A percentile compares a stretch with the other conserved stretches of the same genome.
phyloP scores from a whole-genome alignment of 2,329 filamentous ascomycete genomes.

The Clarireedia paspali region DNA sequence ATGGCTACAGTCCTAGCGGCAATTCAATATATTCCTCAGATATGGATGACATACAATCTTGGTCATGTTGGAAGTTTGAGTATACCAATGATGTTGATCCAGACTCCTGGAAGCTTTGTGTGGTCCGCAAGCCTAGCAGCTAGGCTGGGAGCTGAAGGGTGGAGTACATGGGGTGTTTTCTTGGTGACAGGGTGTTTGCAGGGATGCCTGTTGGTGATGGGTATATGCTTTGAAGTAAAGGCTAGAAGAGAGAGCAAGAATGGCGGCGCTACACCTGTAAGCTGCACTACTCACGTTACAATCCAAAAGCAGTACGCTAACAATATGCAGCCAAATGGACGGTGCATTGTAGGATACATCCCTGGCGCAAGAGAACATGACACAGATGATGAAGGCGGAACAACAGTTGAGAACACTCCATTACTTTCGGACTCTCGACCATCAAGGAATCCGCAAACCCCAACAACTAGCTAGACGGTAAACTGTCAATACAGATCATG shows the following conservation, averaged over 20 bases:
- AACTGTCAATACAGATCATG: too few species aligned
- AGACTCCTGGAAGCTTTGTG: slow-evolving; percentile 85
- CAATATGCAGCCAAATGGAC: slow-evolving; percentile 8
- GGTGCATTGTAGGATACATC: slow-evolving; percentile 13
- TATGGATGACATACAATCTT: slow-evolving; percentile 80
- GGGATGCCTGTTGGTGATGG: slow-evolving; percentile 72
- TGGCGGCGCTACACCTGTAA: slow-evolving; percentile 12
- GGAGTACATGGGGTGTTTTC: slow-evolving; percentile 94
- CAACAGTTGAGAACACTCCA: slow-evolving; percentile 11
- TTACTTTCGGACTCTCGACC: slow-evolving; percentile 3
- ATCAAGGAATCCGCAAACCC: neutral
- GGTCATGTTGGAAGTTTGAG: slow-evolving; percentile 86
- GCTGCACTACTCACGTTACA: neutral
- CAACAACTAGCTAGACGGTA: neutral
- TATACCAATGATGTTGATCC: slow-evolving; percentile 97
- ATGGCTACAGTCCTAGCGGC: slow-evolving; percentile 70
- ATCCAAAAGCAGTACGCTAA: slow-evolving; percentile 1
- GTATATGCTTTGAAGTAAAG: slow-evolving; percentile 62
- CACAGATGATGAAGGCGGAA: slow-evolving; percentile 15
- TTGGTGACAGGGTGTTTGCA: slow-evolving; percentile 81
- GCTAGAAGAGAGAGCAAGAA: slow-evolving; percentile 15
- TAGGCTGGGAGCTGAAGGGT: slow-evolving; percentile 72
- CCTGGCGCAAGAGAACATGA: slow-evolving; percentile 7
- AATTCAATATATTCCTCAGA: slow-evolving; percentile 92
- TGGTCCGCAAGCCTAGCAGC: slow-evolving; percentile 80